Base-by-base conservation (phyloP, 495 filamentous ascomycete genomes). In the Penicillium bialowiezense region DNA sequence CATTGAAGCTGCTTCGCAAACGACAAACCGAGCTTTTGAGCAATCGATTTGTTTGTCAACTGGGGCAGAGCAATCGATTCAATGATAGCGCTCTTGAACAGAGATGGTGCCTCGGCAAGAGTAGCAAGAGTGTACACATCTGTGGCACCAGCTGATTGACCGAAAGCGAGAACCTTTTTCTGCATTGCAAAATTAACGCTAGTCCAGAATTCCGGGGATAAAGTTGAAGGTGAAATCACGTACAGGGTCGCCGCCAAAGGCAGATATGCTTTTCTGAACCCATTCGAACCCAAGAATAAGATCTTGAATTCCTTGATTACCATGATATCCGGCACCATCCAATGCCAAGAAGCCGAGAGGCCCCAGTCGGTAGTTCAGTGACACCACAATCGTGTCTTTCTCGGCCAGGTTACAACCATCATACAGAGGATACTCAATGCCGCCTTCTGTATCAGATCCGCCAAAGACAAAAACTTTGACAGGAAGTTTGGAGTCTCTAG, bases 401-500 rank as follows among this genome's bases (percentile, higher is more conserved):
- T 48, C 42, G 7, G 70, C 68, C 13, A 62, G 55, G 53, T 65
- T 63, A 49, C 70, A 72, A 15, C 71, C 72, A 45, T 71, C 64
- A 44, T 71, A 76, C 1, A 62, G 56, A n/a, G 63, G 50, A 31
- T 70, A 50, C 3, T 26, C 24, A 21, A 53, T 56, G 14, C 45
- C 44, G 28, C 62, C 62, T 4, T 36, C 26, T 5, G 51, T 54
- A 35, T 54, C 31, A 20, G 55, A 56, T 36, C 73, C 70, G 33
- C 73, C 71, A 37, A 67, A 72, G 8, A 74, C 32, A 65, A 64
- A 76, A 13, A 73, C 64, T 33, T 69, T 68, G 26, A 74, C 71
- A 1, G 71, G 72, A 26, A 69, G 59, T 7, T 64, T 65, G 7
- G 65, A 69, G 44, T 68, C 60, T 39, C 62, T 65, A 39, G 56